Conservation (phyloP, 1,139 yeast genomes). For the Protomyces arabidopsidicola region DNA sequence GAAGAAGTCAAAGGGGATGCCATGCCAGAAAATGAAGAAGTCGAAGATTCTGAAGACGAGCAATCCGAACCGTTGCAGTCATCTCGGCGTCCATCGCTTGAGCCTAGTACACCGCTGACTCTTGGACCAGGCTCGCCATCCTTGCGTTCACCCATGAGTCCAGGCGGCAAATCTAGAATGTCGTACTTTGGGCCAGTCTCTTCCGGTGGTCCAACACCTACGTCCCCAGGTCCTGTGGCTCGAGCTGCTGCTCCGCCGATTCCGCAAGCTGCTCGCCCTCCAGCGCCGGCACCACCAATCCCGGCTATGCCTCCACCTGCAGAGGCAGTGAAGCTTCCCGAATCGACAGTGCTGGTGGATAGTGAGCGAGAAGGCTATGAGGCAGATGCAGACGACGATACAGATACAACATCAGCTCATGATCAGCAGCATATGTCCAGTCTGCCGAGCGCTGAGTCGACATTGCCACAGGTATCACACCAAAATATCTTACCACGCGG, state of each 20-base stretch:
- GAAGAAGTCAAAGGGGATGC: no score
- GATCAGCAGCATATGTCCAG: background rate
- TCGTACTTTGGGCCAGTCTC: background rate
- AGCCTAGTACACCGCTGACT: background rate
- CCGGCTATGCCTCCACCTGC: slow-evolving; percentile 34
- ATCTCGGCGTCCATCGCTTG: background rate
- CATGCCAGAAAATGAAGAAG: no score
- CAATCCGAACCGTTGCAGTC: background rate
- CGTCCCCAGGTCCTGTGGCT: background rate
- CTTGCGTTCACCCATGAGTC: slow-evolving; percentile 27
- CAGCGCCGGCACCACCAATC: slow-evolving; percentile 36
- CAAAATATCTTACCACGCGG: background rate
- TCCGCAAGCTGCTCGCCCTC: slow-evolving; percentile 28
- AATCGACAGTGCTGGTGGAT: slow-evolving; percentile 20
- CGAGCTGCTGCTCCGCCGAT: slow-evolving; percentile 2
- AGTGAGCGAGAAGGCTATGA: slow-evolving; percentile 27
- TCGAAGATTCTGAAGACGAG: background rate
- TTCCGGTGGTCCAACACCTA: background rate
- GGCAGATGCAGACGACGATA: slow-evolving; percentile 26
- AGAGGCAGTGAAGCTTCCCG: slow-evolving; percentile 34
- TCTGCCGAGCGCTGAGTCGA: background rate
- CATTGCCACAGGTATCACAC: background rate
- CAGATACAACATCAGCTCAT: background rate
- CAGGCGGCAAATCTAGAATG: slow-evolving; percentile 3
- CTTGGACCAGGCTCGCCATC: background rate